phyloP scores from a whole-genome alignment of 2,329 filamentous ascomycete species.

The Fusarium acutatum region DNA sequence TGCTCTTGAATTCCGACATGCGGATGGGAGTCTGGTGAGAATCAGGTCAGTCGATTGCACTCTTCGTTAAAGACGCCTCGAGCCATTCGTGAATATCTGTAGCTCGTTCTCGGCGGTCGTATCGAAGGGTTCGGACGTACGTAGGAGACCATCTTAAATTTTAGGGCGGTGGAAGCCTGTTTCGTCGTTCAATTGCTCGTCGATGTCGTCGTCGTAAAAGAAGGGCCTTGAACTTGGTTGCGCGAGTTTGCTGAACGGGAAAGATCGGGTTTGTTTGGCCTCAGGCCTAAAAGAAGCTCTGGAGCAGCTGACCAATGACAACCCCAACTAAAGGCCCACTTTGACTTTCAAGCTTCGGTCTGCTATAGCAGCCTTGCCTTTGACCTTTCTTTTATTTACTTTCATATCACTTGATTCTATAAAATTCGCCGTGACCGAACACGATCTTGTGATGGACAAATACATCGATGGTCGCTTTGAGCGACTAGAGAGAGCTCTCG shows the following conservation, averaged over 20 bases:
- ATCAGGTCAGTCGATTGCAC: slow-evolving; percentile 44
- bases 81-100: slow-evolving; percentile 8
- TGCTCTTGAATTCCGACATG: slow-evolving; percentile 65
- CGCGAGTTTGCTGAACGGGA: slow-evolving; percentile 49
- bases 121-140: slow-evolving; percentile 42
- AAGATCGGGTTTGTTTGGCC: slow-evolving; percentile 47
- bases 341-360: slow-evolving; percentile 26
- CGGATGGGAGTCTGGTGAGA: slow-evolving; percentile 55
- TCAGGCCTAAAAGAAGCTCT: slow-evolving; percentile 42
- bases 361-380: slow-evolving; percentile 16
- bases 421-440: not conserved
- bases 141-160: slow-evolving; percentile 53
- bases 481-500: slow-evolving; percentile 72
- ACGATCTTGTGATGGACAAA: slow-evolving; percentile 62
- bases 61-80: not conserved
- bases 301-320: slow-evolving; percentile 16
- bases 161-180: slow-evolving; percentile 43
- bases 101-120: not conserved
- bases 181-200: slow-evolving; percentile 50
- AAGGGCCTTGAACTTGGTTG: slow-evolving; percentile 36
- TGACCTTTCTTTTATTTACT: slow-evolving; percentile 13
- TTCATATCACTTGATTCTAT: not conserved
- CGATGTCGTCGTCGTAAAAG: slow-evolving; percentile 42
- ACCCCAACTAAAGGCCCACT: slow-evolving; percentile 10
- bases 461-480: slow-evolving; percentile 70